Base-by-base conservation (phyloP, 1,139 yeast species). In the Citeromyces siamensis region DNA sequence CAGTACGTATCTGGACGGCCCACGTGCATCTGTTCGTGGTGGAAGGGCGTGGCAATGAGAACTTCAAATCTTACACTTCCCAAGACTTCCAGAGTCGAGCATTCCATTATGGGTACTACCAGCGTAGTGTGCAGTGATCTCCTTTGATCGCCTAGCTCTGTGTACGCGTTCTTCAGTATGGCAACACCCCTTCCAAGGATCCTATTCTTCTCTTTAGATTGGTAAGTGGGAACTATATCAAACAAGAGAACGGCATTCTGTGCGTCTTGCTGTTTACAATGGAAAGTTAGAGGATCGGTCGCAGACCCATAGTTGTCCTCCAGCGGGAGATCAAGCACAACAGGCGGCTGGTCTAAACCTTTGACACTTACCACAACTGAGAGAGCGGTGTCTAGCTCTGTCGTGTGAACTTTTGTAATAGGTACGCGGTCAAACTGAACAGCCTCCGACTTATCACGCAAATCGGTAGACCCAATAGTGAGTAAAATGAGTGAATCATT, bases 201-300 rank as follows among this genome's bases (percentile, higher is more conserved):
- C 45, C 70, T 70, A 21, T 64, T 60, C 23, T 39, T 42, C 9
- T 41, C 43, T n/a, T 14, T 7, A 14, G 33, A 28, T 12, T 18
- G 20, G 53, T 86, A 88, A 0, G 97, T 85, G n/a, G 96, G 95
- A 17, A 88, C 86, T 42, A 90, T 69, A 55, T 90, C 97, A 58
- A 90, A 90, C 32, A 75, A 73, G 22, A 90, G 56, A 3, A 69
- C 57, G n/a, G 78, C 67, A 42, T 78, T 74, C 34, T 69, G 62
- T 3, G 79, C 65, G 32, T 65, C 64, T 28, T 64, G 61, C 36
- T 65, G 61, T 7, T 67, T 60, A 41, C 85, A 69, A 43, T 77
- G 77, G 57, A 90, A 85, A 7, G 80, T 65, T 35, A 88, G 68
- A 6, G 95, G 94, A 48, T 86, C 97, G 4, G 88, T 71, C 5